A percentile compares a stretch with the other conserved stretches of the same genome.
Conservation (phyloP, 371 early-diverging fungal species). For the Circinella minor region DNA sequence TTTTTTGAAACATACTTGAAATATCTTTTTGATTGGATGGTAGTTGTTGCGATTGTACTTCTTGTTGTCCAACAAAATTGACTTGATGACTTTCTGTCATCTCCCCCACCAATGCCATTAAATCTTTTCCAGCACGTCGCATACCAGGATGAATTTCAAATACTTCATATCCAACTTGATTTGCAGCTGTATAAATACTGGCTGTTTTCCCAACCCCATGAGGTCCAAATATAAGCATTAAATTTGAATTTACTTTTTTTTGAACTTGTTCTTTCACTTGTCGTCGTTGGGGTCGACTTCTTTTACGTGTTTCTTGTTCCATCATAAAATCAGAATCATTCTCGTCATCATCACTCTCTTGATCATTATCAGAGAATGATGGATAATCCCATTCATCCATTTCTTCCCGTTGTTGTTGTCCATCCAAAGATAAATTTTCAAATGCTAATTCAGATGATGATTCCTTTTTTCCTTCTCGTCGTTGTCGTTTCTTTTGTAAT, state of each 20-base stretch:
- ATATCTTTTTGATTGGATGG: slow-evolving; percentile 11
- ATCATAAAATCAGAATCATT: slow-evolving; percentile 10
- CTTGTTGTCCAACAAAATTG: slow-evolving; percentile 7
- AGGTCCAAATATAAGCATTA: slow-evolving; percentile 71
- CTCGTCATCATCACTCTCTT: slow-evolving; percentile 10
- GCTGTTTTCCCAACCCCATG: slow-evolving; percentile 79
- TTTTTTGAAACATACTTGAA: slow-evolving; percentile 19
- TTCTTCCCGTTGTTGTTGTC: slow-evolving; percentile 1
- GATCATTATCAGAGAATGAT: neutral
- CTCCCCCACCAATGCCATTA: slow-evolving; percentile 65
- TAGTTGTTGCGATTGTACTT: neutral
- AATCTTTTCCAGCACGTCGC: slow-evolving; percentile 73
- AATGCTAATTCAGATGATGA: neutral
- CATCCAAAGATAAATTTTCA: slow-evolving; percentile 7
- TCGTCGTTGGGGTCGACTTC: neutral
- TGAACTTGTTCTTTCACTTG: neutral
- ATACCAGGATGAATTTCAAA: slow-evolving; percentile 75
- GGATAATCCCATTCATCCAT: neutral
- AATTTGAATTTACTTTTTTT: slow-evolving; percentile 28
- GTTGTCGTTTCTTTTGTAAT: neutral
- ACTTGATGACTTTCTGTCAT: slow-evolving; percentile 74
- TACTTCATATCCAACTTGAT: slow-evolving; percentile 70
- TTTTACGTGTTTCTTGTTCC: neutral
- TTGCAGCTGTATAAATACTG: slow-evolving; percentile 72
- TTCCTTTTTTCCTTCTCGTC: neutral